Percentiles rank a stretch among this genome's conserved stretches.
phyloP scores from a whole-genome alignment of 495 filamentous ascomycete species.

The Aspergillus bridgeri region DNA sequence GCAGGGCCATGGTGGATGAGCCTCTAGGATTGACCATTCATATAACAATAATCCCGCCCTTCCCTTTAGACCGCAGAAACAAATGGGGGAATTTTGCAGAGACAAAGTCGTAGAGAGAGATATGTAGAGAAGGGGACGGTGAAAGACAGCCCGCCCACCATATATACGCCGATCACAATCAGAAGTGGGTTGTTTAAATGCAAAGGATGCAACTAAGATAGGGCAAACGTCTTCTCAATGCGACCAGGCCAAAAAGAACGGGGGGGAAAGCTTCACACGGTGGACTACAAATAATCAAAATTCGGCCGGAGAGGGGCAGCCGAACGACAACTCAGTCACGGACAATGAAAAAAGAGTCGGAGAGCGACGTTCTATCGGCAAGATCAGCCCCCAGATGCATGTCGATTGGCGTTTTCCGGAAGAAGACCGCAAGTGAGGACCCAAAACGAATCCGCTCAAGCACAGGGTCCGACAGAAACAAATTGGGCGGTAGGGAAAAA shows the following conservation, averaged over 20 bases:
- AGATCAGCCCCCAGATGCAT: conserved; percentile 18
- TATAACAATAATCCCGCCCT: conserved; percentile 1
- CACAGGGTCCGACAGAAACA: neutral
- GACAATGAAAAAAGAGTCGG: conserved; percentile 18
- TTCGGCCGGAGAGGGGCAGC: conserved; percentile 14
- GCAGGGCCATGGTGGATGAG: conserved; percentile 40
- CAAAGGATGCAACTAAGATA: neutral
- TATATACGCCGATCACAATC: neutral
- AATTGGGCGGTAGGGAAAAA: neutral
- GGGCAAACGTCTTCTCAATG: neutral
- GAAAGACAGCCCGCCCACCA: neutral
- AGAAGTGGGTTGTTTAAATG: conserved; percentile 1
- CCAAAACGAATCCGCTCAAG: neutral
- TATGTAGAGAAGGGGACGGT: conserved; percentile 1
- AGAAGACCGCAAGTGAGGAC: neutral
- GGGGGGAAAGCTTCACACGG: conserved; percentile 6
- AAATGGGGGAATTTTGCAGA: neutral
- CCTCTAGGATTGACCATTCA: conserved; percentile 17
- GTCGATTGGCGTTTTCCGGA: conserved; percentile 5
- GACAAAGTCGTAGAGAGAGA: neutral
- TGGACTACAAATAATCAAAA: neutral
- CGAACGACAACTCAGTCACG: conserved; percentile 19
- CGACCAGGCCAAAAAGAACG: neutral
- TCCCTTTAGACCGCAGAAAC: neutral
- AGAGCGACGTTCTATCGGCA: conserved; percentile 14